Evolutionary conservation across 2,329 filamentous ascomycete genomes (phyloP), one percentile per base, ranked within the genome.

Genomic region (Clarireedia sp.): DNA sequence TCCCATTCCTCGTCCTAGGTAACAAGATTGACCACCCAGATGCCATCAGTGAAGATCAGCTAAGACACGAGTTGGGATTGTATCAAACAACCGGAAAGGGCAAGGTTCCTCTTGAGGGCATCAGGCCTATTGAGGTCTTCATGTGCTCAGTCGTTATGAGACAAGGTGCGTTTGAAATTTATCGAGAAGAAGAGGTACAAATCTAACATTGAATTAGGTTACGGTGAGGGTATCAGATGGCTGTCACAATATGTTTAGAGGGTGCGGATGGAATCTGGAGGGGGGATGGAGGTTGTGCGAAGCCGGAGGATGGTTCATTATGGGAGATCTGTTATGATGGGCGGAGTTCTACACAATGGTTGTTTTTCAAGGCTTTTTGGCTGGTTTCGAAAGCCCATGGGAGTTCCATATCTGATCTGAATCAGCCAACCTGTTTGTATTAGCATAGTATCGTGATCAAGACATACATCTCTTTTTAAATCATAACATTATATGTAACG

Each of bases 1-100:
- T 96, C 8, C 94, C 94, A 54, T 97, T 97, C 73, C 83, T 97
- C 59, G 84, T 99, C 66, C 83, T 99, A 61, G 94, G 94, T 66
- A 99, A 99, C 84, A 99, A 99, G 84, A 99, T 99, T 73, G 94
- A 99, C 73, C 91, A 97, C 77, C 91, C 91, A 53, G 88, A 95
- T 65, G 94, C 94, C 60, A 86, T 97, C 54, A 92, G 87, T 63
- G 94, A 99, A 80, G 92, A 97, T 67, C 90, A 96, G 77, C 81
- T 97, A 69, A 83, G 94, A 73, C 86, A 92, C 71, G 87, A 91
- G 72, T 79, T 99, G 57, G 94, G 94, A 60, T 75, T 99, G 68
- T 97, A 95, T 76, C 92, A 97, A 75, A 96, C 91, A 55, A 96
- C 90, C 59, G 91, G 91, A 67, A 96, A 96, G 82, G 90, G 90